These are phyloP conservation scores for Aspergillus fumigatiaffinis DNA, from an alignment of 2,329 filamentous ascomycete genomes.

Conservation along the genomic window DNA sequence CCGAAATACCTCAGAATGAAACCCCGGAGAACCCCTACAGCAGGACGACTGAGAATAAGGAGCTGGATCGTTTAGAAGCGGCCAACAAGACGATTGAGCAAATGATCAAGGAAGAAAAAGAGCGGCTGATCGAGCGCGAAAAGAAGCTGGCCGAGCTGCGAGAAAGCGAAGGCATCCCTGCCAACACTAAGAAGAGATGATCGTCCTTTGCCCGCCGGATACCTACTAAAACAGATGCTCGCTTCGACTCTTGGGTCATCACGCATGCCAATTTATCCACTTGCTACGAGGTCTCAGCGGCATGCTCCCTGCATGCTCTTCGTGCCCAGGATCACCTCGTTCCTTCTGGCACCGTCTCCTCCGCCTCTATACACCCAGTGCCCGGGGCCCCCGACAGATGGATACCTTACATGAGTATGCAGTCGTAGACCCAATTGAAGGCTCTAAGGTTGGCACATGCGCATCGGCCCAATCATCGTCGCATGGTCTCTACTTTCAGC, in stretches of 20 bases:
- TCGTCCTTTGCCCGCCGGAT: not conserved
- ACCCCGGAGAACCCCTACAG: constrained; percentile 69
- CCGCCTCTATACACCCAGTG: not conserved
- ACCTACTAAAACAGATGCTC: not conserved
- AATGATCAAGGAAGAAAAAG: constrained; percentile 63
- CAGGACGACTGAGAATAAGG: constrained; percentile 65
- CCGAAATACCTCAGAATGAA: constrained; percentile 68
- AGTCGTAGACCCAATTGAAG: not conserved
- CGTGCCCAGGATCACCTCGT: not conserved
- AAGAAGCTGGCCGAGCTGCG: constrained; percentile 52
- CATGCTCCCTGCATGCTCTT: not conserved
- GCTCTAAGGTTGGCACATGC: not conserved
- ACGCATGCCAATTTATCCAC: not conserved
- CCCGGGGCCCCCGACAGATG: not conserved
- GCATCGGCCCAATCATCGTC: not conserved
- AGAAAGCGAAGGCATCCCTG: constrained; percentile 41
- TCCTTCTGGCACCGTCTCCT: not conserved
- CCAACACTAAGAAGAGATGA: constrained; percentile 42
- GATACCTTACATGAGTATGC: not conserved
- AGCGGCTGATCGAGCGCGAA: constrained; percentile 58
- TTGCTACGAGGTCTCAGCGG: not conserved
- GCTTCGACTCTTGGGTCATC: not conserved
- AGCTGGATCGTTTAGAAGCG: constrained; percentile 60
- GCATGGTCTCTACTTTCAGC: not conserved
- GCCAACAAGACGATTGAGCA: constrained; percentile 58